Base-by-base conservation (phyloP, 1,284 basidiomycete genomes). In the Quambalaria eucalypti region DNA sequence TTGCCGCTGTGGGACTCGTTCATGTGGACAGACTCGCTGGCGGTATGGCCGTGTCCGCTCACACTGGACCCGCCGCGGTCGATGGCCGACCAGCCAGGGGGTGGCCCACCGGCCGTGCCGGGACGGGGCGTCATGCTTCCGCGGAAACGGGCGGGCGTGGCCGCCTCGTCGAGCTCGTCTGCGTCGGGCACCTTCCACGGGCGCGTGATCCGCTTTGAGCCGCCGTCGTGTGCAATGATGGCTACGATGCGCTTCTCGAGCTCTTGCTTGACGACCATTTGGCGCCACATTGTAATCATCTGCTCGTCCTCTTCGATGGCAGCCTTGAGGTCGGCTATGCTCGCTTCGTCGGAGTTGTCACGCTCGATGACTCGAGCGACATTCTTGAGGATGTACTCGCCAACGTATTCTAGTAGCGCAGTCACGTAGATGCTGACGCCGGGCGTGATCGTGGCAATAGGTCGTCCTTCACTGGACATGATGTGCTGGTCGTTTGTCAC, bases 391-490 rank as follows among this genome's bases (percentile, higher is more conserved):
- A 71, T 55, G 55, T 69, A 60, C 31, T 66, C 55, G 23, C 61
- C 69, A 28, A 71, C 60, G 40, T 57, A 71, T 33, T 71, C 69
- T 52, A 71, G 60, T 28, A 71, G 51, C 6, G 69, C 68, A 10
- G 69, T 69, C 6, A 71, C 66, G 54, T 71, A 71, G 57, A 71
- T 71, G 50, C 66, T 60, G 10, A 69, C 69, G 19, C 60, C 65
- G 3, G 65, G 66, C 9, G 69, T 71, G 54, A 71, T 63, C 19
- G 69, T 69, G n/a, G 69, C 69, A 25, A 71, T 62, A n/a, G 69
- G 67, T 10, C 66, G 55, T n/a, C 69, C 68, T 19, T 71, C 67
- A 51, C 42, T 50, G 46, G 65, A 68, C 67, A 69, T 71, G 60
- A 71, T 68, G 54, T 67, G 68, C 40, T 69, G 67, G 16, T 71